These are phyloP conservation scores for Aspergillus incahuasiensis DNA, from an alignment of 495 filamentous ascomycete species.

Conservation along the genomic window DNA sequence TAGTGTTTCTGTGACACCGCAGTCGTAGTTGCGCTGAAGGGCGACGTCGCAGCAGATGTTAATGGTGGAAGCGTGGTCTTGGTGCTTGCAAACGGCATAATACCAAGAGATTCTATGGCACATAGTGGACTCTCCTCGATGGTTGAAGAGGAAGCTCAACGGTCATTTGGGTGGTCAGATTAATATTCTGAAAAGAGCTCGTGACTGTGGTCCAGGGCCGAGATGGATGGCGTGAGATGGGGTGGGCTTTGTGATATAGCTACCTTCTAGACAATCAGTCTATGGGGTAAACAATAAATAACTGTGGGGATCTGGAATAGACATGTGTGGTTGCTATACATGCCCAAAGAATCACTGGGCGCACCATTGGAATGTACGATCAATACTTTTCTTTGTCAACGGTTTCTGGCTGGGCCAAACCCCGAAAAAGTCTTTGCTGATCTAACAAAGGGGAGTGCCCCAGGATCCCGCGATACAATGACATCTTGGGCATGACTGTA, in stretches of 20 bases:
- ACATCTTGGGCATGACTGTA: no score
- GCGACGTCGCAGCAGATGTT: constrained; percentile 20
- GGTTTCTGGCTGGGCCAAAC: neutral
- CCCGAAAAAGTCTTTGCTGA: neutral
- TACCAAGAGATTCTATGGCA: constrained; percentile 31
- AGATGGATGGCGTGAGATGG: neutral
- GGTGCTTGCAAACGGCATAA: constrained; percentile 25
- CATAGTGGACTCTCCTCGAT: no score
- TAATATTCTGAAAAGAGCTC: neutral
- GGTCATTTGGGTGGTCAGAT: neutral
- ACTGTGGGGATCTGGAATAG: neutral
- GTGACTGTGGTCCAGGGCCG: neutral
- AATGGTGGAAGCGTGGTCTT: constrained; percentile 6
- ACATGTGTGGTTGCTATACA: constrained; percentile 1
- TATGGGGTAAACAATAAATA: neutral
- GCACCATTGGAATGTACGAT: neutral
- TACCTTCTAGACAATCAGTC: neutral
- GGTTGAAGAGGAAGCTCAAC: neutral
- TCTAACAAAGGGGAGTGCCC: neutral
- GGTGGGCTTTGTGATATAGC: neutral
- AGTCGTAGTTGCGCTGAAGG: constrained; percentile 20
- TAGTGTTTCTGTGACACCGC: constrained; percentile 9
- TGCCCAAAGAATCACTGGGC: neutral
- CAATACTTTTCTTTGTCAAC: neutral
- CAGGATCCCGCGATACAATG: neutral